Conservation (phyloP, 108 stramenopile genomes). For the Conticribra guillardii region DNA sequence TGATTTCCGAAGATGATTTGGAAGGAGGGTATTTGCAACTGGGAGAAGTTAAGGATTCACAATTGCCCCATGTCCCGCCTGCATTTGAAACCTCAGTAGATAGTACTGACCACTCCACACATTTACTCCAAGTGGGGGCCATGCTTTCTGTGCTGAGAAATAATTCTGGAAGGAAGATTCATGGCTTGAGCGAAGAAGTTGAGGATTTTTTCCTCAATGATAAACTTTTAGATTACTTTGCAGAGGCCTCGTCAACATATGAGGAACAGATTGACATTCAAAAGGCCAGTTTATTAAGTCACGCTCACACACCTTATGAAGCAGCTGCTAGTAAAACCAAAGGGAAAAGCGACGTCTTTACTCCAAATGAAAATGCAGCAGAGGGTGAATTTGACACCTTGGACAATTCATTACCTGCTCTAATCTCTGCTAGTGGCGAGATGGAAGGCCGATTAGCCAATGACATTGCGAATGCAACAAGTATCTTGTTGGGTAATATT, state of each 20-base stretch:
- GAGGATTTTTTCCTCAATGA: constrained; percentile 47
- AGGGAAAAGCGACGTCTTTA: neutral
- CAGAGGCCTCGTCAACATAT: constrained; percentile 68
- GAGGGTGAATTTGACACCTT: neutral
- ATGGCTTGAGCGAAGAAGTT: neutral
- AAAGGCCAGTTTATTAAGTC: constrained; percentile 35
- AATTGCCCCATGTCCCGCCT: neutral
- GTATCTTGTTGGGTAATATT: constrained; percentile 18
- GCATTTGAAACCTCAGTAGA: too few species aligned
- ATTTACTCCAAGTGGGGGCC: constrained; percentile 59
- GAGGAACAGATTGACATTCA: constrained; percentile 81
- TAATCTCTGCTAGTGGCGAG: neutral
- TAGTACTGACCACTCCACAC: constrained; percentile 1
- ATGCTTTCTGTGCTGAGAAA: constrained; percentile 44
- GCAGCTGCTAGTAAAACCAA: too few species aligned
- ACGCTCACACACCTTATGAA: too few species aligned
- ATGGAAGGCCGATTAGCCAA: constrained; percentile 7
- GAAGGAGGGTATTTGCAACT: constrained; percentile 13
- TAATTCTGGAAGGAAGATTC: constrained; percentile 1
- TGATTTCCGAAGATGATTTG: constrained; percentile 38
- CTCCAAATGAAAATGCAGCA: neutral
- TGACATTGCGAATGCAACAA: constrained; percentile 12
- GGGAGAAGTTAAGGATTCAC: constrained; percentile 9
- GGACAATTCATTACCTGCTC: neutral
- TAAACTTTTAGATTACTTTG: constrained; percentile 62